Base-by-base conservation (phyloP, 1,284 basidiomycete species). In the Rhodotorula mucilaginosa region DNA sequence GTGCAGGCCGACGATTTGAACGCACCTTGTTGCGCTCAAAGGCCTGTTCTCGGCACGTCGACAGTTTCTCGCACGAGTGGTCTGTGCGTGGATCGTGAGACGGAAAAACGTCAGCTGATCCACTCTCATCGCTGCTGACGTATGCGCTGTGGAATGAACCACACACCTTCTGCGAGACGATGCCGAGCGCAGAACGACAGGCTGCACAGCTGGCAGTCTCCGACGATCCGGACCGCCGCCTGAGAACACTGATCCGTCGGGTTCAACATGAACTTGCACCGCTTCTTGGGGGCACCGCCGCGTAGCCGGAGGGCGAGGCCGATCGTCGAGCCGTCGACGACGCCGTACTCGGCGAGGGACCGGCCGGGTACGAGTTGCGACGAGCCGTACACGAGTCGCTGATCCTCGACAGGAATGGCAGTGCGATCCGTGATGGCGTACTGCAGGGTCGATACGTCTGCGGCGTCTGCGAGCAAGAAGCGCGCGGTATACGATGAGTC, bases 31-130 rank as follows among this genome's bases (percentile, higher is more conserved):
- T 92, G 79, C 87, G 86, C 77, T 91, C 87, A 80, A 92, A 92
- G 19, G 91, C 91, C 81, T 90, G 88, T 81, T 91, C 88, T 76
- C 88, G 84, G 82, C 91, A 92, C 80, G 88, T 88, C 80, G 90
- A 88, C 71, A 93, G 83, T 73, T 91, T 88, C 15, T 73, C 67
- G 65, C 75, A 76, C 8, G 63, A 61, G 73, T 76, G 75, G 56
- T 76, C 75, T 71, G 66, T 7, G 19, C 12, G 23, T 10, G 5
- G 5, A 21, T 47, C 34, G 34, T 7, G 34, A 5, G 34, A 26
- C 26, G 34, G 34, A 5, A 34, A 8, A 34, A 13, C n/a, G 61
- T 70, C 73, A 64, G 61, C 59, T 58, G 21, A 31, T 58, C 59
- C 60, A n/a, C 58, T 58, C 31, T 61, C 34, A 47, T 44, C 49